Evolutionary conservation across 1,139 yeast species (phyloP), one percentile per base, ranked within the genome.

Genomic region (Candida neerlandica): DNA sequence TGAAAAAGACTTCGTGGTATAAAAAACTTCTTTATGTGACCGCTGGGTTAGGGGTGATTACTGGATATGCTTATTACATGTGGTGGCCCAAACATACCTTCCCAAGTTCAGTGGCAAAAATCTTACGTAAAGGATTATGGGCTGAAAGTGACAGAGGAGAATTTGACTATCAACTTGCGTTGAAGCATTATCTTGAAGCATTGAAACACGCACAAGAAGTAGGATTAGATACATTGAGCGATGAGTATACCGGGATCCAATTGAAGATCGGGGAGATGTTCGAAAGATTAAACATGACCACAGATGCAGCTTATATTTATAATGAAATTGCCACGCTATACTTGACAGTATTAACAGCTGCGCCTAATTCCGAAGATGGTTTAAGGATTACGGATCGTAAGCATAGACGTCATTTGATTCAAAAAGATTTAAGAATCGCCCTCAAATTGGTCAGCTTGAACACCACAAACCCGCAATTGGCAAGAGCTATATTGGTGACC

Each of bases 261-360:
- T 73, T 92, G 62, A 89, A 91, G 61, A 74, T 89, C 40, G 96
- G 88, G 2, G 96, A 91, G 62, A 87, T 90, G 90, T 89, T 84
- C 63, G 95, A 88, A 61, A 71, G 85, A 45, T 67, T 88, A 55
- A 75, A 74, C 32, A 76, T 81, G 82, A 55, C 65, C 39, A 79
- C 80, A 16, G 89, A 86, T 51, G 95, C 96, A 0, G 73, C 81
- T 32, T 75, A 77, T 57, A 65, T 86, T 30, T 88, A 88, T 64
- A 74, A 84, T 52, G 95, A 88, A 60, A 73, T 89, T 50, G 82
- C 86, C 11, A 77, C 84, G 1, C 70, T 82, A 32, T 88, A 85
- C 59, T 73, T 84, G 52, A 79, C 81, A n/a, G 82, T 83, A 6
- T 70, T 86, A 46, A 72, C 76, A 3, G 73, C 74, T 3, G 48